Conservation (phyloP, 1,284 basidiomycete species). For the Tilletia walkeri region DNA sequence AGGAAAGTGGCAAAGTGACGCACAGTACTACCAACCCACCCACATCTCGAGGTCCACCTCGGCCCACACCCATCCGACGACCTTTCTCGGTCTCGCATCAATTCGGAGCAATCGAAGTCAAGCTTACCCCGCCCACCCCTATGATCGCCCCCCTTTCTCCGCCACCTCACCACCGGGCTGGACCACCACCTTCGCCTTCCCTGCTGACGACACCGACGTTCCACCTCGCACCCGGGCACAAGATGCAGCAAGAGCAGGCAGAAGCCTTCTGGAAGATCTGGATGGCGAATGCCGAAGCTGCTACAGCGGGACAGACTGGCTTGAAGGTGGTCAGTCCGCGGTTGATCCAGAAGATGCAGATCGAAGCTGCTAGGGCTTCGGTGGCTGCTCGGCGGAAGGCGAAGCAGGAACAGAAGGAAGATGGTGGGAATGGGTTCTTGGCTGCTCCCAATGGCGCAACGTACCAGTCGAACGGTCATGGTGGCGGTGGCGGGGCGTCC, state of each 20-base stretch:
- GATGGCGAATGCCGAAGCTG: neutral
- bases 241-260: neutral
- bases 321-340: neutral
- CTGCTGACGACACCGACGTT: neutral
- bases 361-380: too few relatives aligned
- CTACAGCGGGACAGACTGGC: neutral
- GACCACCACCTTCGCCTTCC: neutral
- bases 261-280: neutral
- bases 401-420: too few relatives aligned
- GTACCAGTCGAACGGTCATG: too few relatives aligned
- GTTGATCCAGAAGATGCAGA: neutral
- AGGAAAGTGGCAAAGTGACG: neutral
- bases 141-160: neutral
- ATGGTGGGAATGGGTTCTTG: too few relatives aligned
- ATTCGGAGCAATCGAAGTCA: neutral
- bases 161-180: neutral
- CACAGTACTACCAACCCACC: neutral
- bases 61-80: neutral
- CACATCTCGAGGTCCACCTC: neutral
- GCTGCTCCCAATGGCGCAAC: too few relatives aligned
- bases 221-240: neutral
- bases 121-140: neutral
- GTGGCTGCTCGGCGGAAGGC: too few relatives aligned
- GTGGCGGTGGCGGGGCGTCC: too few relatives aligned
- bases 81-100: constrained; percentile 2